phyloP scores from a whole-genome alignment of 2,329 filamentous ascomycete genomes.

The Chaetomium olivaceum region DNA sequence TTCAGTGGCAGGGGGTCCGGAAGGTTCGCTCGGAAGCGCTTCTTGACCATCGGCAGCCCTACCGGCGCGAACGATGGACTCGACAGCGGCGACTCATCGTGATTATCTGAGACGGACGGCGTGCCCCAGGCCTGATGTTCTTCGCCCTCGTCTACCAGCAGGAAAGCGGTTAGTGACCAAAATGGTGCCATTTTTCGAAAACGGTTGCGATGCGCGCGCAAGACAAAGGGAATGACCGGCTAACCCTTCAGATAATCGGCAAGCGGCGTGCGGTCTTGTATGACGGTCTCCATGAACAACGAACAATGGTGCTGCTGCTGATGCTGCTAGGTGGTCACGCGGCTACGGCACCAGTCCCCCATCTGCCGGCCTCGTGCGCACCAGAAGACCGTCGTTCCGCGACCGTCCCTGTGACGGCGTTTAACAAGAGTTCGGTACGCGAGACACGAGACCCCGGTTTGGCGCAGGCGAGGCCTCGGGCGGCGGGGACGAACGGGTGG shows the following conservation, averaged over 20 bases:
- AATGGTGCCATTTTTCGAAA: conserved; percentile 10
- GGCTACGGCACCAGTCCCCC: conserved; percentile 30
- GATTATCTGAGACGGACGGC: conserved; percentile 34
- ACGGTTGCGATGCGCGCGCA: neutral
- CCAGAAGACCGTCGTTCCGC: conserved; percentile 25
- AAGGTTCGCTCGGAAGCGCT: conserved; percentile 53
- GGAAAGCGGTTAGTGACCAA: conserved; percentile 25
- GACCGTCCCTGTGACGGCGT: conserved; percentile 5
- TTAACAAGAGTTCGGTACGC: neutral
- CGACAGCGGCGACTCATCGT: conserved; percentile 49
- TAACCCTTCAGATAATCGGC: conserved; percentile 87
- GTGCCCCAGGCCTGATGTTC: conserved; percentile 51
- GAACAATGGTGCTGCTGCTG: conserved; percentile 21
- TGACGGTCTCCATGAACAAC: conserved; percentile 83
- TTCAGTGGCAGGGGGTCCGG: conserved; percentile 48
- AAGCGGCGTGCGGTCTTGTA: conserved; percentile 84
- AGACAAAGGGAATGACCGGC: conserved; percentile 33
- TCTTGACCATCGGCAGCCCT: conserved; percentile 55
- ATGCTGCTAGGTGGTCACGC: conserved; percentile 22
- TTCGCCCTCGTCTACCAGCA: conserved; percentile 51
- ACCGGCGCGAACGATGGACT: conserved; percentile 58
- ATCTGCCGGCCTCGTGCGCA: conserved; percentile 31
- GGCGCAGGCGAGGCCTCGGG: conserved; percentile 12
- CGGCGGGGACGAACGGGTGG: conserved; percentile 14
- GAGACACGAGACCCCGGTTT: conserved; percentile 13